A percentile compares a stretch with the other conserved stretches of the same genome.
phyloP scores from a whole-genome alignment of 23 red algal genomes.

The Gracilaria caudata region DNA sequence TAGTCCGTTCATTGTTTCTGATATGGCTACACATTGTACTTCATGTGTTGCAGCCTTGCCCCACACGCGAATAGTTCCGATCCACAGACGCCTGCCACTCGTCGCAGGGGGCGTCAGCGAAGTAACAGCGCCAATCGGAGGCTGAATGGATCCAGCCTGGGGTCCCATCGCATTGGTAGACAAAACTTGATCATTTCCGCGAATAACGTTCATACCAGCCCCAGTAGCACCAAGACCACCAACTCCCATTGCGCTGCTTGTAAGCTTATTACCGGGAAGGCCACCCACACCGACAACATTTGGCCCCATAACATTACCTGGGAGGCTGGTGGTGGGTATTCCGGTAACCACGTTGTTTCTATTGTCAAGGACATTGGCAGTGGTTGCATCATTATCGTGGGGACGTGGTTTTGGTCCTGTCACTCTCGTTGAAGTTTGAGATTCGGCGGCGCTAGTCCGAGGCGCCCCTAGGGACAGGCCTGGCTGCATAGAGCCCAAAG shows the following conservation, averaged over 20 bases:
- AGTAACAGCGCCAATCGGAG: constrained; percentile 32
- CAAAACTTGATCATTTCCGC: not conserved
- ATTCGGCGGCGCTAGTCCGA: constrained; percentile 33
- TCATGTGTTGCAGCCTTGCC: constrained; percentile 8
- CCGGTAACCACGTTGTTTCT: not conserved
- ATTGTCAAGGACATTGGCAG: not conserved
- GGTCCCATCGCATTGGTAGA: not conserved
- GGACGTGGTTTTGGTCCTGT: not conserved
- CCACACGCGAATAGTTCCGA: not conserved
- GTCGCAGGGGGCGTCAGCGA: not conserved
- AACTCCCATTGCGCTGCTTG: not conserved
- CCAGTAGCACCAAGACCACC: not conserved
- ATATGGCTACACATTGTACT: constrained; percentile 60
- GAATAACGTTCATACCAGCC: not conserved
- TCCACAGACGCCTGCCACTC: constrained; percentile 28
- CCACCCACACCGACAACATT: not conserved
- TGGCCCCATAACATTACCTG: not conserved
- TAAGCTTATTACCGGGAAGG: not conserved
- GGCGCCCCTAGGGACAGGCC: constrained; percentile 21
- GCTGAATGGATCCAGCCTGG: not conserved
- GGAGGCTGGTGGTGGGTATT: not conserved
- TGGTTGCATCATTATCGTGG: not conserved
- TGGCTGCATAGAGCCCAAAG: constrained; percentile 1
- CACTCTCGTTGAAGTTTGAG: constrained; percentile 4
- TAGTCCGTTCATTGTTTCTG: not conserved